Percentiles rank a stretch among this genome's conserved stretches.
These are phyloP conservation scores for Cicer pinnatifidum DNA, from an alignment of 306 rosid genomes.

Conservation along the genomic window DNA sequence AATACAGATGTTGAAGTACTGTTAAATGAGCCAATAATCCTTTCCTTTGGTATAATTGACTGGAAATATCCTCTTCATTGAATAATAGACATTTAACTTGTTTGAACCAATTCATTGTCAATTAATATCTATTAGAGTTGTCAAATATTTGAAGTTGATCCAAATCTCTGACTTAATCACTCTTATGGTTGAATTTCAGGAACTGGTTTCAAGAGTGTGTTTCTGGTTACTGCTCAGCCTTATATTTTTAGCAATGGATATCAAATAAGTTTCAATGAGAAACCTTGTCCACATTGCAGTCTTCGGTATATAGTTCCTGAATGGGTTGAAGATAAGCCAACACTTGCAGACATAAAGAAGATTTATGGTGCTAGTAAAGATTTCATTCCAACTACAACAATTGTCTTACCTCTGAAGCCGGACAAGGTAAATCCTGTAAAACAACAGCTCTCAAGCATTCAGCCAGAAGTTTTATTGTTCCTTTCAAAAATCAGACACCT, in stretches of 20 bases:
- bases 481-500: constrained; percentile 70
- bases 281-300: constrained; percentile 67
- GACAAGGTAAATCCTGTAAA: constrained; percentile 69
- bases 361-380: constrained; percentile 53
- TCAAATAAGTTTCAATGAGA: constrained; percentile 68
- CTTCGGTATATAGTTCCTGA: constrained; percentile 89
- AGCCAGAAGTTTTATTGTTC: constrained; percentile 71
- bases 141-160: too few species aligned
- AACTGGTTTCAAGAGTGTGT: constrained; percentile 90
- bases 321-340: constrained; percentile 73
- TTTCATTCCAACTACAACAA: constrained; percentile 62
- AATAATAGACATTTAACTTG: too few species aligned
- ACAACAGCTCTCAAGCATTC: constrained; percentile 69
- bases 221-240: constrained; percentile 66
- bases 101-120: background rate
- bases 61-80: too few species aligned
- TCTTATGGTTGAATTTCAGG: constrained; percentile 58
- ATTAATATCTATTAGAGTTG: background rate
- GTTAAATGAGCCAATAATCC: too few species aligned
- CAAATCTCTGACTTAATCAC: constrained; percentile 18
- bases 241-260: constrained; percentile 81
- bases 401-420: constrained; percentile 67
- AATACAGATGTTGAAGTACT: too few species aligned
- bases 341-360: constrained; percentile 49
- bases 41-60: too few species aligned